Base-by-base conservation (phyloP, 2,329 filamentous ascomycete species). In the Aureobasidium uvarum region DNA sequence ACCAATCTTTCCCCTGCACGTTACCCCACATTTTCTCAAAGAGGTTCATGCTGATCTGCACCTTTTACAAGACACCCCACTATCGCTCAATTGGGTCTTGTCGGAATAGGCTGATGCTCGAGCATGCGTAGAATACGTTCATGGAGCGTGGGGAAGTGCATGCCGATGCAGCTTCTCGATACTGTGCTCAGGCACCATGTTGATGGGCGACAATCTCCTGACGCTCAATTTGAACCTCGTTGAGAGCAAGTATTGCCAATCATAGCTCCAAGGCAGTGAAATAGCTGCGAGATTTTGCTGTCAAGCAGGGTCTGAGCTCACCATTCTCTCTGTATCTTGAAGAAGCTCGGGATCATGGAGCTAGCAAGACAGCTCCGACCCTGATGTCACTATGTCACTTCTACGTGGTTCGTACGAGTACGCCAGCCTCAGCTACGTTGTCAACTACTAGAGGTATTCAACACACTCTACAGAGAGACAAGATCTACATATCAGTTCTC, bases 21-120 rank as follows among this genome's bases (percentile, higher is more conserved):
- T 33, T 58, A 58, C 54, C 54, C 54, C 54, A 58, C 54, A 45
- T 18, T 43, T 45, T 11, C 54, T 39, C 38, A 58, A 58, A 58
- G 39, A 45, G 39, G 54, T 25, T 58, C 39, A 43, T 45, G 54
- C 54, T 58, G 52, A 41, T 55, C 33, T 41, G 20, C 54, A 58
- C 38, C 13, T n/a, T 7, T 3, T 43, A 3, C 23, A 33, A 43
- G 39, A 58, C 54, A 58, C 54, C 39, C 54, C 54, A 39, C 54
- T 8, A 25, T 58, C 36, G 31, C 54, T 43, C 38, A 43, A 43
- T 58, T 31, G 23, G 39, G 54, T 23, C n/a, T 10, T 58, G 23
- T 43, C 18, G 11, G 39, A 31, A 16, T 13, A 58, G 23, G 18
- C 11, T 58, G 39, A 38, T 54, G 50, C 50, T 45, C 54, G 31